Conservation (phyloP, 805 yeast species). For the Barnettozyma siamensis region DNA sequence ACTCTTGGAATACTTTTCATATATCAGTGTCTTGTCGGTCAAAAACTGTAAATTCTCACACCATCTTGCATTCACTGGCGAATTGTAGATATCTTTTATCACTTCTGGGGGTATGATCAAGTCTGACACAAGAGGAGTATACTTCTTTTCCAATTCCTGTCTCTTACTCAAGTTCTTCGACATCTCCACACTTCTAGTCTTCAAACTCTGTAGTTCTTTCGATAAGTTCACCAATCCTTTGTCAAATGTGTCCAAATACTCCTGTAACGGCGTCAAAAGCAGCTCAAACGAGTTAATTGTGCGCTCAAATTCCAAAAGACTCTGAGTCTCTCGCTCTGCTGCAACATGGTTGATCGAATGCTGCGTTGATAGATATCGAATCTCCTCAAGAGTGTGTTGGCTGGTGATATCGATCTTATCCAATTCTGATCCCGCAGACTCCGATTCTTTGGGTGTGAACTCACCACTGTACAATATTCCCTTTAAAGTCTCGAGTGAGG, state of each 20-base stretch:
- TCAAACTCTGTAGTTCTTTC: conserved; percentile 55
- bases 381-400: conserved; percentile 6
- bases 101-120: conserved; percentile 70
- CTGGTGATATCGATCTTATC: background rate
- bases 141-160: conserved; percentile 40
- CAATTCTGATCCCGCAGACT: background rate
- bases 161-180: conserved; percentile 43
- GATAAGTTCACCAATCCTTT: conserved; percentile 49
- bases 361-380: conserved; percentile 8
- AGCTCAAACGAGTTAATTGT: conserved; percentile 20
- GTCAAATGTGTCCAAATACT: conserved; percentile 52
- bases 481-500: background rate
- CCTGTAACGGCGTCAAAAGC: conserved; percentile 42
- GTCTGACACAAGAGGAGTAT: conserved; percentile 75
- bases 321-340: conserved; percentile 11
- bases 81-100: conserved; percentile 50
- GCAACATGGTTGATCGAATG: conserved; percentile 8
- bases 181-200: conserved; percentile 44
- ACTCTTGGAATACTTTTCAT: conserved; percentile 32
- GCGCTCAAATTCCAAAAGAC: conserved; percentile 14
- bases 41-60: conserved; percentile 55
- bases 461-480: conserved; percentile 3
- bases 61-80: conserved; percentile 58
- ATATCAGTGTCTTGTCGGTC: conserved; percentile 53
- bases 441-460: background rate